phyloP scores from a whole-genome alignment of 441 rosid species.

The Erodium texanum region DNA sequence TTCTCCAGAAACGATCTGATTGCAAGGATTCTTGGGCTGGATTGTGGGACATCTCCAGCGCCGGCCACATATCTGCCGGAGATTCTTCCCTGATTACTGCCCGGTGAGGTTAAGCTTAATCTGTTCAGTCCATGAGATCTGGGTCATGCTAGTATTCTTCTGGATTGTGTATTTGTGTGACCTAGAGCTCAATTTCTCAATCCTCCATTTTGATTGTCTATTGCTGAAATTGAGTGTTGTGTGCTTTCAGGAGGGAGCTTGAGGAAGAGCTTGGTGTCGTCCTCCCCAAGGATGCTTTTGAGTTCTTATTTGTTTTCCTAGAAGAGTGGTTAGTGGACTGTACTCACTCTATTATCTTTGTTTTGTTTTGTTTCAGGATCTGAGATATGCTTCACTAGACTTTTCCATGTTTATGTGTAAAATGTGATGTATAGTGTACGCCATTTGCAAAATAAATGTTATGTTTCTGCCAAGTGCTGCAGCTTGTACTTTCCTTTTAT shows the following conservation, averaged over 20 bases:
- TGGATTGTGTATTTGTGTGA: background rate
- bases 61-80: slow-evolving; percentile 84
- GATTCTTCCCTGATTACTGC: slow-evolving; percentile 67
- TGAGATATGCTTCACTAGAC: background rate
- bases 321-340: slow-evolving; percentile 59
- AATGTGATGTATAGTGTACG: background rate
- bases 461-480: background rate
- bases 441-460: background rate
- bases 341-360: background rate
- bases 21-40: slow-evolving; percentile 85
- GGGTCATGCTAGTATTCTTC: background rate
- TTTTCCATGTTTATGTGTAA: background rate
- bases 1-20: slow-evolving; percentile 65
- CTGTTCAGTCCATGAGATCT: background rate
- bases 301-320: slow-evolving; percentile 54
- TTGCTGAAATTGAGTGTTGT: slow-evolving; percentile 4
- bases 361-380: background rate
- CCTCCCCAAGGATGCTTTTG: slow-evolving; percentile 90
- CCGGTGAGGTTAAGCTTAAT: slow-evolving; percentile 31
- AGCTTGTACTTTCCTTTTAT: background rate
- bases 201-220: slow-evolving; percentile 4
- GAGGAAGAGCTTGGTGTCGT: slow-evolving; percentile 74
- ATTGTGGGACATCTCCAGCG: slow-evolving; percentile 84
- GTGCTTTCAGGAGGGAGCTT: slow-evolving; percentile 65
- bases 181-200: background rate